Base-by-base conservation (phyloP, 352 stramenopile genomes). In the Blastocystis sp. region DNA sequence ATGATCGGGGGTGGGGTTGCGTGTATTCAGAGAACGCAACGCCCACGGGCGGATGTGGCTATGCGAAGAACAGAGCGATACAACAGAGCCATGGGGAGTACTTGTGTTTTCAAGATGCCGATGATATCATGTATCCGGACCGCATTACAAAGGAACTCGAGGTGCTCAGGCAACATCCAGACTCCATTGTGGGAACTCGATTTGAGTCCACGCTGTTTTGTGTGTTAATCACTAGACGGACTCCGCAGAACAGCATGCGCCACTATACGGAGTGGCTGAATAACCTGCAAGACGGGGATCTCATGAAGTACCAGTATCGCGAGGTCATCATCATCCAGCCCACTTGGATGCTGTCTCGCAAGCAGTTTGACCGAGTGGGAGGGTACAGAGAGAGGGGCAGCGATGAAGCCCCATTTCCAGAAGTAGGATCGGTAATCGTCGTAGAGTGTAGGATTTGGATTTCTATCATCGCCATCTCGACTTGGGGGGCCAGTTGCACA, bases 261-360 rank as follows among this genome's bases (percentile, higher is more conserved):
- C 45, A 88, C 7, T 90, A 90, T 59, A 89, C 74, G 11, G 62
- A 76, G 34, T 90, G 89, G 89, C 66, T 70, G 38, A 90, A 90
- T 56, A 64, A 87, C 38, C 86, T 90, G 14, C 41, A 56, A 21
- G 45, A 89, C 17, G 65, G 3, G 5, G 87, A 89, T 59, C 67
- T 90, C 11, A 38, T 71, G 41, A 67, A 70, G 60, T 89, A 90
- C 53, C 87, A 78, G 21, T 90, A 89, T 78, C 86, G 89, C 23
- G 89, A 90, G 56, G 56, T 90, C 7, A 64, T 89, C 2, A 17
- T 90, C 2, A 89, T 90, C n/a, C 89, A 90, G 86, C 89, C 89
- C 1, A 90, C 86, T 1, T 90, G 89, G 89, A 71, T 90, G 41
- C 62, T 90, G 76, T 1, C 23, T 23, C 64, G 88, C 10, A 19